phyloP scores from a whole-genome alignment of 2,329 filamentous ascomycete species.

The Trichophyton verrucosum region DNA sequence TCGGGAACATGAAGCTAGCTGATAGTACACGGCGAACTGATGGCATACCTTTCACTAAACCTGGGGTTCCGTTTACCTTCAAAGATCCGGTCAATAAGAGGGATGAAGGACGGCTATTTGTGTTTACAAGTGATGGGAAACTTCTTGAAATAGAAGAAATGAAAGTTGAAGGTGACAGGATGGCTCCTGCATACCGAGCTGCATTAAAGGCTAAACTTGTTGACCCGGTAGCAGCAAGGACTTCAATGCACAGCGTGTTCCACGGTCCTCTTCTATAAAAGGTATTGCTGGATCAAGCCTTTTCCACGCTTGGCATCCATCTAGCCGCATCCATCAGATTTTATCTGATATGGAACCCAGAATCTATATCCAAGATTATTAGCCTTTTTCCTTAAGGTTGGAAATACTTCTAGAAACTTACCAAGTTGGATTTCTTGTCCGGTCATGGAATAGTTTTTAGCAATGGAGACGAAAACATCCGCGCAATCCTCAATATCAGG shows the following conservation, averaged over 20 bases:
- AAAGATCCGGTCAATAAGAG: conserved; percentile 6
- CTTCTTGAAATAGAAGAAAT: conserved; percentile 26
- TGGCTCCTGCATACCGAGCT: conserved; percentile 24
- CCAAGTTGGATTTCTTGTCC: conserved; percentile 34
- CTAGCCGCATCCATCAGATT: not conserved
- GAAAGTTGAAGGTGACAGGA: conserved; percentile 30
- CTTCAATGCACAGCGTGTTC: conserved; percentile 21
- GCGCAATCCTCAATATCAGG: conserved; percentile 33
- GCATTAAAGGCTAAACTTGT: conserved; percentile 32
- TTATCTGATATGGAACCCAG: conserved; percentile 21
- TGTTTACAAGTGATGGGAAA: conserved; percentile 27
- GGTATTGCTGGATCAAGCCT: not conserved
- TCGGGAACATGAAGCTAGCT: conserved; percentile 26
- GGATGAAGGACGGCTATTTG: conserved; percentile 23
- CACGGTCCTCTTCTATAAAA: conserved; percentile 23
- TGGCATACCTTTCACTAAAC: conserved; percentile 19
- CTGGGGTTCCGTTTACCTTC: conserved; percentile 28
- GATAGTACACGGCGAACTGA: conserved; percentile 18
- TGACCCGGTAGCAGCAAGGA: conserved; percentile 18
- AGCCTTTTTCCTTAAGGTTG: not conserved
- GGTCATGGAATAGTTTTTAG: conserved; percentile 37
- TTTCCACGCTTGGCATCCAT: too few relatives aligned
- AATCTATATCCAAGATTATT: conserved; percentile 18
- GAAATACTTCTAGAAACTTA: conserved; percentile 17
- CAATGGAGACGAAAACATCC: conserved; percentile 28